Evolutionary conservation across 1,284 basidiomycete species (phyloP), one percentile per base, ranked within the genome.

Genomic region (Trametes versicolor): DNA sequence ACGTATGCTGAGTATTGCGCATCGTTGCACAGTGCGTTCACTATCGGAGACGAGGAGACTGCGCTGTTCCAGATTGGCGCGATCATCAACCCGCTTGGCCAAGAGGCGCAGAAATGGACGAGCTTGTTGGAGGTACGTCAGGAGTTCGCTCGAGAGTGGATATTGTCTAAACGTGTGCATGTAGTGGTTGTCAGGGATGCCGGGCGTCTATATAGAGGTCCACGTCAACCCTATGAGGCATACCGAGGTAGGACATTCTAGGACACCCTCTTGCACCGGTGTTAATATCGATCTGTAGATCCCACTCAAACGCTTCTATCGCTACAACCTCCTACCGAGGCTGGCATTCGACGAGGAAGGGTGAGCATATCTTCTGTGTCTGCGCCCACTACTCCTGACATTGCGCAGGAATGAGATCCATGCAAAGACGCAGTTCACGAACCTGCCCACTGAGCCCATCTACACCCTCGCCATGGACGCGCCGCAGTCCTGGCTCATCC

Each of bases 301-400:
- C 50, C 96, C 96, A 1, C 79, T 99, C 48, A 98, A 97, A 78
- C 86, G 92, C n/a, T 99, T 98, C 81, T 98, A 98, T 76, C 91
- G 94, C 4, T 95, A 91, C 73, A 90, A 88, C 54, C 79, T 96
- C 2, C 78, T 84, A 1, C 81, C 88, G 13, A 75, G 78, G 6
- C 79, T 93, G 6, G 64, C 76, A 0, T 99, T 96, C 73, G 88
- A 94, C 69, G 79, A 86, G 17, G 76, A 87, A 52, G 95, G 93
- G 93, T 94, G 76, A 63, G 83, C 76, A 29, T 23, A 27, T 9
- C 43, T 54, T 25, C 12, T 36, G 0, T 9, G 21, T 7, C 8
- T n/a, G 1, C 8, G 4, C 1, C 19, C 17, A 23, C 43, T 47
- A 45, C 57, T 2, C 13, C 62, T 54, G 3, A 55, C 17, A 9